These are phyloP conservation scores for Rhizophora apiculata DNA, from an alignment of 345 rosid genomes.

Conservation along the genomic window DNA sequence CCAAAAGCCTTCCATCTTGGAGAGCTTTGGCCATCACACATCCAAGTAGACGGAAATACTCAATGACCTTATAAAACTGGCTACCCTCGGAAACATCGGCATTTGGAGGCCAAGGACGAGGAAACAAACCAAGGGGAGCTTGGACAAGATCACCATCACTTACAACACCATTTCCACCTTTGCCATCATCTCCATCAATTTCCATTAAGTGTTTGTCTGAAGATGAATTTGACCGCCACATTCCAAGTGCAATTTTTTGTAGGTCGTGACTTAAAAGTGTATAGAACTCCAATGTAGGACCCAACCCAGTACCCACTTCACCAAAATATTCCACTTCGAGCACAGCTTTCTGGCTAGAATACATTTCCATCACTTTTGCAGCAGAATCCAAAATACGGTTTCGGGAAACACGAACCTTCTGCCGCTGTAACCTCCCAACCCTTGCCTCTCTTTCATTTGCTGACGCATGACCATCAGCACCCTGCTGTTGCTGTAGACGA, in stretches of 20 bases:
- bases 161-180: conserved; percentile 42
- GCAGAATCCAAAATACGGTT: conserved; percentile 98
- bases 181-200: conserved; percentile 52
- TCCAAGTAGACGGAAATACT: conserved; percentile 84
- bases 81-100: conserved; percentile 71
- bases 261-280: conserved; percentile 93
- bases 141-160: conserved; percentile 49
- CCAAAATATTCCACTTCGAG: conserved; percentile 99
- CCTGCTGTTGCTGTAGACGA: conserved; percentile 99
- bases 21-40: conserved; percentile 99
- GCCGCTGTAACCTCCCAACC: conserved; percentile 94
- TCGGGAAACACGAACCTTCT: conserved; percentile 97
- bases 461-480: conserved; percentile 90
- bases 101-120: conserved; percentile 88
- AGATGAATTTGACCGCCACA: conserved; percentile 85
- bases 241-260: conserved; percentile 75
- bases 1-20: conserved; percentile 98
- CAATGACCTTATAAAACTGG: conserved; percentile 64
- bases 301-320: conserved; percentile 98
- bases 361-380: conserved; percentile 99
- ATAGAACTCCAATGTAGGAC: conserved; percentile 96
- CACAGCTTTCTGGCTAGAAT: conserved; percentile 95
- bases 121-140: conserved; percentile 91
- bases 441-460: conserved; percentile 85
- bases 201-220: conserved; percentile 49